Conservation (phyloP, 148 eudicot genomes). For the Rhododendron kiyosumense region DNA sequence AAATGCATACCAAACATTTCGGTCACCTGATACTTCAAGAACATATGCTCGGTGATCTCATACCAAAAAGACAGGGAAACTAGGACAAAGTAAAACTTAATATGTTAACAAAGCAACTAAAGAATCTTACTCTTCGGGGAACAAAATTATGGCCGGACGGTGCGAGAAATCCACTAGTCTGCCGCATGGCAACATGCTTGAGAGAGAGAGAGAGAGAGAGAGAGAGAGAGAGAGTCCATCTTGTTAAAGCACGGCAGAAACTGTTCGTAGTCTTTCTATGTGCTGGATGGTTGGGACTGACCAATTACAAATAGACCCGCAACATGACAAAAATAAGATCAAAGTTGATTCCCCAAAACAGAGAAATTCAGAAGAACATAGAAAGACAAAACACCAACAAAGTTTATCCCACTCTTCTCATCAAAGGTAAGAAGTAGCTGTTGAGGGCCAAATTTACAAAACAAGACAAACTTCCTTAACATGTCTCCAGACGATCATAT, state of each 20-base stretch:
- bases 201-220: too few relatives aligned
- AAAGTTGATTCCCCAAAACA: too few relatives aligned
- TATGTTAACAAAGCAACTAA: too few relatives aligned
- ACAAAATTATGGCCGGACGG: not conserved
- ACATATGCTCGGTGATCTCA: too few relatives aligned
- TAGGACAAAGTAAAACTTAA: too few relatives aligned
- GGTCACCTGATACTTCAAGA: not conserved
- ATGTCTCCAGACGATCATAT: not conserved
- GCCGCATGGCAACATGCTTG: not conserved
- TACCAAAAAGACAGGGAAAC: too few relatives aligned
- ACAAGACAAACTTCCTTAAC: not conserved
- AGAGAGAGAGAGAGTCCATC: not conserved
- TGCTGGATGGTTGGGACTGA: not conserved
- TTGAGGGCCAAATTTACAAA: not conserved
- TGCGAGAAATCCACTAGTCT: not conserved
- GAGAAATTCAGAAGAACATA: not conserved
- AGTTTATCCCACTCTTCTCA: not conserved
- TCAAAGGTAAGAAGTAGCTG: not conserved
- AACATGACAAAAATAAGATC: not conserved
- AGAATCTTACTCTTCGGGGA: not conserved
- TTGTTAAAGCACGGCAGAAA: too few relatives aligned
- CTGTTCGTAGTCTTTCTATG: too few relatives aligned
- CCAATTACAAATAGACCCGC: not conserved
- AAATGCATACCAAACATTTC: too few relatives aligned
- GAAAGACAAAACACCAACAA: not conserved